Base-by-base conservation (phyloP, 108 stramenopile genomes). In the Fragilariopsis cylindrus region DNA sequence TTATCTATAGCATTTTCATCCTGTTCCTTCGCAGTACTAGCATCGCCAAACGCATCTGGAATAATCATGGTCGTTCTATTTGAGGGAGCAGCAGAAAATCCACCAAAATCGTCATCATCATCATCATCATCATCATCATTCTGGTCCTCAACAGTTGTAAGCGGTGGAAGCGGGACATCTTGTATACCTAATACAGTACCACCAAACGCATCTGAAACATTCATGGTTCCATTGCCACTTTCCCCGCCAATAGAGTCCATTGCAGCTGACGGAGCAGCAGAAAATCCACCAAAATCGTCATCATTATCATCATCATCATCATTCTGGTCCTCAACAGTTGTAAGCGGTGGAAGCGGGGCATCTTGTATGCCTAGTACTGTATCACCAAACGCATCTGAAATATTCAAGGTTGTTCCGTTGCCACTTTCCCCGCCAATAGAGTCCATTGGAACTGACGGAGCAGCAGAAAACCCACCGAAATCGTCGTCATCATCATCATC, bases 391-490 rank as follows among this genome's bases (percentile, higher is more conserved):
- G 53, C 60, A 45, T 74, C 74, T n/a, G 64, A 43, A 30, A 30
- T 2, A 30, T 30, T 30, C 30, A 30, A 0, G 30, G 30, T 30
- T 30, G 30, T 30, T 30, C 30, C 30, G 2, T 30, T 30, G 30
- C 30, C 30, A 30, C 30, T 30, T 45, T 66, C 65, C 9, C 44
- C 11, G 9, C 44, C 65, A 43, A 9, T 9, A 66, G 65, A 15
- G 41, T 30, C 30, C 30, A 30, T 30, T 30, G 44, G 0, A n/a
- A 0, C 4, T 52, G 46, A 11, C 41, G 44, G 13, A 47, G 71
- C 79, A 43, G 69, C 18, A 52, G 13, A 57, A 52, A 76, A 77
- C 5, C 45, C 69, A 41, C 66, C 60, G 48, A 71, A 74, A 4
- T 69, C 48, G 6, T 52, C 71, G 42, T 68, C 21, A 0, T 52